Base-by-base conservation (phyloP, 1,284 basidiomycete species). In the Boletus smithii region DNA sequence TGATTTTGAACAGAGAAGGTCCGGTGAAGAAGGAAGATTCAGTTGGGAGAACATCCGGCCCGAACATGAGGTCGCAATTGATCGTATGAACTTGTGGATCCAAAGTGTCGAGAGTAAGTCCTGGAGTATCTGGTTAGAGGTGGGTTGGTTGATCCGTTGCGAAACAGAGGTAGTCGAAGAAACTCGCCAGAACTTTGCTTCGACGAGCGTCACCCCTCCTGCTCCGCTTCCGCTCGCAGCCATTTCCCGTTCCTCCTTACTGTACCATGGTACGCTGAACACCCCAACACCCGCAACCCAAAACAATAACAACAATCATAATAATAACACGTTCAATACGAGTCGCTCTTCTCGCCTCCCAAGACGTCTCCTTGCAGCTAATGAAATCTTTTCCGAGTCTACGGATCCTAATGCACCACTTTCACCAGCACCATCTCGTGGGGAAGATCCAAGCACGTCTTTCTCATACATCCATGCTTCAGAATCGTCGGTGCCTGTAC, bases 1-100 rank as follows among this genome's bases (percentile, higher is more conserved):
- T 24, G 66, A 68, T 30, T 68, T 67, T 35, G 66, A 68, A 44
- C 50, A 67, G 38, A 53, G 65, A 35, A 56, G 59, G 17, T 68
- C 63, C 22, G 58, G 53, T 22, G 63, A 66, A 36, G 66, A 63
- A 46, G 63, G 67, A 16, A 52, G 63, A 27, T 69, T 65, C 32
- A 65, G 63, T 26, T 65, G 67, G 64, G 63, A 65, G 48, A 51
- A 65, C 16, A 68, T 66, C 30, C 58, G 62, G 2, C 63, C 63
- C 2, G 63, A 66, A 39, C 58, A 49, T n/a, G 66, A 65, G 37
- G 75, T 74, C 30, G 73, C 75, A 35, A 66, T 73, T 30, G 85
- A 89, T 57, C 72, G 87, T 46, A 80, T 90, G 81, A 76, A 79
- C 1, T 69, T 81, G 43, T 90, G 87, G 88, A 83, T 88, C 66